Evolutionary conservation across 768 basidiomycete genomes (phyloP).

Genomic region (Candolleomyces eurysporus): DNA sequence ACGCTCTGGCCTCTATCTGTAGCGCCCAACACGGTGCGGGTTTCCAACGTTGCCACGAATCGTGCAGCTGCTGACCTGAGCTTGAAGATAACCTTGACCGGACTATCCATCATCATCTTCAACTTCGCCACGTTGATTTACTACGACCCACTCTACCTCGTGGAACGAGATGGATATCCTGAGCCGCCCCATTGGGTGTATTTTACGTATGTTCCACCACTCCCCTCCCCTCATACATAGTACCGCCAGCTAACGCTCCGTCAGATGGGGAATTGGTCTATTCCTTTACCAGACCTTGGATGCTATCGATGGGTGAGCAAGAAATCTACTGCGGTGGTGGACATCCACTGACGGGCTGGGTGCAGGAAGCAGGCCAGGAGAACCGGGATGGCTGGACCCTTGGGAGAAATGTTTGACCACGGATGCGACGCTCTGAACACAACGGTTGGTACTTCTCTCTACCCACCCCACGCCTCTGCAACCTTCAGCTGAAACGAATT

Average conservation of each 20-base stretch:
- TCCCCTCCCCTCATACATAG: neutral
- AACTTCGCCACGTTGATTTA: conserved; percentile 84
- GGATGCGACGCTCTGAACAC: conserved; percentile 96
- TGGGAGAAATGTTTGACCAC: conserved; percentile 99
- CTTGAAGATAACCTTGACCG: conserved; percentile 81
- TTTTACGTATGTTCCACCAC: conserved; percentile 60
- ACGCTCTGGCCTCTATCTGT: conserved; percentile 81
- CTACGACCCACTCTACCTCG: conserved; percentile 77
- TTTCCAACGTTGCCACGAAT: neutral
- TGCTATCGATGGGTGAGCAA: conserved; percentile 79
- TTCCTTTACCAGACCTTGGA: conserved; percentile 92
- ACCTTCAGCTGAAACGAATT: neutral
- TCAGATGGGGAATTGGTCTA: conserved; percentile 82
- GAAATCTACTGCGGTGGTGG: conserved; percentile 8
- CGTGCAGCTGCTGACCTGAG: conserved; percentile 3
- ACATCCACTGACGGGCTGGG: neutral
- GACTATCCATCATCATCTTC: conserved; percentile 73
- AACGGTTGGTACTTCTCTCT: conserved; percentile 50
- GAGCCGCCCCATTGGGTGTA: conserved; percentile 86
- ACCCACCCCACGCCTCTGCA: neutral
- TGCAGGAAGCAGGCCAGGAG: conserved; percentile 89
- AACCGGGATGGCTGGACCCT: conserved; percentile 95
- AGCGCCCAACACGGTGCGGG: conserved; percentile 84
- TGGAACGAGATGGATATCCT: conserved; percentile 58
- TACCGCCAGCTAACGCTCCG: conserved; percentile 7